Conservation (phyloP, 2,329 filamentous ascomycete species). For the Cladophialophora yegresii region DNA sequence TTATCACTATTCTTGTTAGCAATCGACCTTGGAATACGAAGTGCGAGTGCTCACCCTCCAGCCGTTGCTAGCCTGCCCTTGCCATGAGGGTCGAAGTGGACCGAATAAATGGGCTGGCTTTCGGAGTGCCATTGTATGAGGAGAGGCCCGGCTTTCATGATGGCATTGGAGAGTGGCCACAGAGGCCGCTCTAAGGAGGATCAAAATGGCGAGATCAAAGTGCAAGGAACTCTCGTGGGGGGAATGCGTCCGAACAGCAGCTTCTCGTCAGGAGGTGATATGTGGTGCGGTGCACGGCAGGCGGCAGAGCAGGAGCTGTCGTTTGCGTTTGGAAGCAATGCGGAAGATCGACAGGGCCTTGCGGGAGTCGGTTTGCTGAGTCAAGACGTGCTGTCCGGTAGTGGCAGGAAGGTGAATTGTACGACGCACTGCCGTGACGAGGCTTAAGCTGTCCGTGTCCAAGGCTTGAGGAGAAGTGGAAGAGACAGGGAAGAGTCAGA, state of each 20-base stretch:
- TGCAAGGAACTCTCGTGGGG: background rate
- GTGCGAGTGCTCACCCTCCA: constrained; percentile 61
- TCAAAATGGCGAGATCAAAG: constrained; percentile 24
- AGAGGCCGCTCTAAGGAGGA: constrained; percentile 19
- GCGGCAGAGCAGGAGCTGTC: constrained; percentile 17
- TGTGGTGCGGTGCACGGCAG: constrained; percentile 11
- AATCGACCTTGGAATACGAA: constrained; percentile 5
- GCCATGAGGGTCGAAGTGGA: constrained; percentile 90
- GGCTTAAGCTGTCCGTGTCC: background rate
- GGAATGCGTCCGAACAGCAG: background rate
- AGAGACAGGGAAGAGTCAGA: background rate
- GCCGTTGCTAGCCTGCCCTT: constrained; percentile 91
- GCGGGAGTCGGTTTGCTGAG: constrained; percentile 22
- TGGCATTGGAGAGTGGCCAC: constrained; percentile 29
- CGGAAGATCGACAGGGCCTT: constrained; percentile 17
- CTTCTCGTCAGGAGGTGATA: constrained; percentile 10
- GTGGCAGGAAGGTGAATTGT: constrained; percentile 4
- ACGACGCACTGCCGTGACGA: background rate
- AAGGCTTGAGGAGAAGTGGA: background rate
- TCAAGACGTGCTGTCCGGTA: constrained; percentile 16
- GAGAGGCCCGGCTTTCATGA: constrained; percentile 93
- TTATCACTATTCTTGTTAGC: constrained; percentile 63
- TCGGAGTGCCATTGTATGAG: constrained; percentile 99
- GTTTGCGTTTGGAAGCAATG: constrained; percentile 14
- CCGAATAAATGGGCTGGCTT: constrained; percentile 94